Conservation (phyloP, 2,329 filamentous ascomycete genomes). For the Immersiporthe knoxdaviesiana region DNA sequence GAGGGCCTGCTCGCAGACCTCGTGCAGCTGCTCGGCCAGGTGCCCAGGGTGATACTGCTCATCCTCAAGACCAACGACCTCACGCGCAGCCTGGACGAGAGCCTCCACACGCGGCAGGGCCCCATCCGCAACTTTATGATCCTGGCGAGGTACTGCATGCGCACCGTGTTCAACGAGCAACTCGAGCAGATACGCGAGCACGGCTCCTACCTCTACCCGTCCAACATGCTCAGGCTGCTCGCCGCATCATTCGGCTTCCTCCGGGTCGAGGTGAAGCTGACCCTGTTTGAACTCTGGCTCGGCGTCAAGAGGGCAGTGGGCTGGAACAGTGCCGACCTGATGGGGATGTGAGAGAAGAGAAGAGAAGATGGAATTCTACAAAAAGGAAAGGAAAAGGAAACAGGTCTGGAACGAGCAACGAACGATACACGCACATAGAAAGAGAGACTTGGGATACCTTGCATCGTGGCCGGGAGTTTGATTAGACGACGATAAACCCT, state of each 20-base stretch:
- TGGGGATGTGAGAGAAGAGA: too few relatives aligned
- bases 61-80: slow-evolving; percentile 98
- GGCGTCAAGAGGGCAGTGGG: slow-evolving; percentile 54
- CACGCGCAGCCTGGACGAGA: slow-evolving; percentile 91
- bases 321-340: slow-evolving; percentile 14
- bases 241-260: slow-evolving; percentile 62
- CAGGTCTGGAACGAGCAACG: neutral
- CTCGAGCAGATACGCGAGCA: slow-evolving; percentile 57
- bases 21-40: slow-evolving; percentile 83
- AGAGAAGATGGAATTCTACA: neutral
- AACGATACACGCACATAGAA: slow-evolving; percentile 20
- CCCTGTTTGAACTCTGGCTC: slow-evolving; percentile 66
- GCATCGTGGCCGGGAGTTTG: slow-evolving; percentile 20
- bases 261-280: slow-evolving; percentile 65
- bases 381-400: too few relatives aligned
- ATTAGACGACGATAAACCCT: slow-evolving; percentile 19
- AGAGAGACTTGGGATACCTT: slow-evolving; percentile 29
- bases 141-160: slow-evolving; percentile 68
- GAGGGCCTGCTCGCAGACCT: slow-evolving; percentile 88
- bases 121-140: slow-evolving; percentile 70
- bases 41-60: slow-evolving; percentile 88
- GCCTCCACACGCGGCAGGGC: slow-evolving; percentile 72
- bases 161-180: slow-evolving; percentile 67
- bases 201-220: slow-evolving; percentile 62
- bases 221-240: slow-evolving; percentile 57